These are phyloP conservation scores for Phytophthora meadii DNA, from an alignment of 352 stramenopile genomes.

Conservation along the genomic window DNA sequence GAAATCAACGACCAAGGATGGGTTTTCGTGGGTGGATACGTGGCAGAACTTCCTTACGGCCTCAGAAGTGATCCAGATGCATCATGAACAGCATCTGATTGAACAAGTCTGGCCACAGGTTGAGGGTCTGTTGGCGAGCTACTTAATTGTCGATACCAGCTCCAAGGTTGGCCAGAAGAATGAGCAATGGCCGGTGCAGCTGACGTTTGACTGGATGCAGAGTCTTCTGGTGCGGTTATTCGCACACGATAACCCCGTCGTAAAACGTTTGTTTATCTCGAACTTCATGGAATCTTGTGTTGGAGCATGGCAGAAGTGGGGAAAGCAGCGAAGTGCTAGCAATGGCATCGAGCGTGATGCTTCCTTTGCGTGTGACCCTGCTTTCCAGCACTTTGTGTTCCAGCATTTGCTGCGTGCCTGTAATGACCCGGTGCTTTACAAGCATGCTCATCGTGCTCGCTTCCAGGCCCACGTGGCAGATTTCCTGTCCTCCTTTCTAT, in stretches of 20 bases:
- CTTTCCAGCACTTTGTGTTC: slow-evolving; percentile 70
- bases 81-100: slow-evolving; percentile 84
- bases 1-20: slow-evolving; percentile 7
- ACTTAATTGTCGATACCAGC: slow-evolving; percentile 34
- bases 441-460: slow-evolving; percentile 46
- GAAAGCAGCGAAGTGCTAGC: not conserved
- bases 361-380: slow-evolving; percentile 49
- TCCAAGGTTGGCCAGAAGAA: not conserved
- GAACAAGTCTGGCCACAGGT: slow-evolving; percentile 88
- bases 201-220: slow-evolving; percentile 83
- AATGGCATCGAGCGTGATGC: slow-evolving; percentile 19
- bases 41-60: slow-evolving; percentile 81
- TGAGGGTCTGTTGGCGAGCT: slow-evolving; percentile 49
- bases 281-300: slow-evolving; percentile 69
- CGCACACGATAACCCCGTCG: slow-evolving; percentile 76
- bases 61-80: slow-evolving; percentile 85
- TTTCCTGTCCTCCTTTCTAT: slow-evolving; percentile 51
- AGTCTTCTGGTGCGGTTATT: slow-evolving; percentile 77
- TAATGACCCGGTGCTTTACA: slow-evolving; percentile 84
- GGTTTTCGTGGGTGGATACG: slow-evolving; percentile 23
- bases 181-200: slow-evolving; percentile 53
- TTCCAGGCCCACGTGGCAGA: slow-evolving; percentile 44
- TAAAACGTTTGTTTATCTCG: slow-evolving; percentile 76
- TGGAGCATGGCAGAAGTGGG: slow-evolving; percentile 25
- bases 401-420: slow-evolving; percentile 51